Conservation (phyloP, 2,329 filamentous ascomycete genomes). For the Xylaria sp. region DNA sequence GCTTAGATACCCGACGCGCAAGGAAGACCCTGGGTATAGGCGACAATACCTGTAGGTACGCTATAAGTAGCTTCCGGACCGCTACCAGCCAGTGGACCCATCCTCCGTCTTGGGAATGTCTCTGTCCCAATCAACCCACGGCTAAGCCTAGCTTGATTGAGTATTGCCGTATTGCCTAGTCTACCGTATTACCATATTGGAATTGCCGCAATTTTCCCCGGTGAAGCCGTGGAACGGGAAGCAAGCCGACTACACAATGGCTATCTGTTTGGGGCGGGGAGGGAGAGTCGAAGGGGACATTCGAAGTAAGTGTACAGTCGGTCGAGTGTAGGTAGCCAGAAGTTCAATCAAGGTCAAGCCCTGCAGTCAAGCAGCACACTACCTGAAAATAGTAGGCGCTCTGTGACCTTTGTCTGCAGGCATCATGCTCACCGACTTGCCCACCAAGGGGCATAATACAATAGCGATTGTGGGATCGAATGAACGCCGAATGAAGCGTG, state of each 20-base stretch:
- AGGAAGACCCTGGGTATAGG: neutral
- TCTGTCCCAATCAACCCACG: neutral
- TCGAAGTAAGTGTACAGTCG: too few species aligned
- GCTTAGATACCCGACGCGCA: neutral
- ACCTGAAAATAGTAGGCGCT: too few species aligned
- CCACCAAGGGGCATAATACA: too few species aligned
- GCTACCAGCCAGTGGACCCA: slow-evolving; percentile 4
- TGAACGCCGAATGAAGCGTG: neutral
- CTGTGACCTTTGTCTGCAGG: too few species aligned
- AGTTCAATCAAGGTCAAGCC: too few species aligned
- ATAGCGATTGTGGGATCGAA: too few species aligned
- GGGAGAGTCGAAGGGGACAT: slow-evolving; percentile 5
- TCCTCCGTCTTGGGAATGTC: slow-evolving; percentile 8
- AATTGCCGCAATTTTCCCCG: neutral
- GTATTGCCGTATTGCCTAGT: too few species aligned
- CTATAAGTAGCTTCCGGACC: too few species aligned
- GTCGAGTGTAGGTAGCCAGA: too few species aligned
- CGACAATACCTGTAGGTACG: neutral
- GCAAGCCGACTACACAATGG: neutral
- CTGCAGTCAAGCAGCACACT: too few species aligned
- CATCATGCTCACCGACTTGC: too few species aligned
- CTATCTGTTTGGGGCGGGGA: neutral
- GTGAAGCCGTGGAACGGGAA: slow-evolving; percentile 3
- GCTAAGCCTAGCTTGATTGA: too few species aligned
- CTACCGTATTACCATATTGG: neutral